phyloP scores from a whole-genome alignment of 2,329 filamentous ascomycete genomes.

The Trichophyton rubrum region DNA sequence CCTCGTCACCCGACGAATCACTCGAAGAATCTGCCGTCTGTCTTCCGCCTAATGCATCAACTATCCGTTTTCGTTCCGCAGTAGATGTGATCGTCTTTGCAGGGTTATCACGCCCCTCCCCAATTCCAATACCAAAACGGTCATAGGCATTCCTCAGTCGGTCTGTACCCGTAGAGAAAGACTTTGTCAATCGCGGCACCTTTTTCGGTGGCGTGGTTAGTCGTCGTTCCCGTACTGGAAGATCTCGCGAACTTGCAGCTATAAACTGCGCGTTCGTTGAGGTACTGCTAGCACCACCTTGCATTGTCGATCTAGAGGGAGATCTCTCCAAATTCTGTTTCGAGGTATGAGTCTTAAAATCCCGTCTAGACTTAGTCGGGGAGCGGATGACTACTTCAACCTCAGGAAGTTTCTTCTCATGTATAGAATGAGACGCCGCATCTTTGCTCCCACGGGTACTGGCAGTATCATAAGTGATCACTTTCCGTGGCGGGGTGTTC shows the following conservation, averaged over 20 bases:
- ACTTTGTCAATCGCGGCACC: conserved; percentile 7
- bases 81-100: conserved; percentile 8
- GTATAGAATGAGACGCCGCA: neutral
- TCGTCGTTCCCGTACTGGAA: neutral
- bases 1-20: conserved; percentile 1
- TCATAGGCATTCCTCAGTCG: neutral
- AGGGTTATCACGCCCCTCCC: neutral
- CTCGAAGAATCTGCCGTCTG: neutral
- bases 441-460: neutral
- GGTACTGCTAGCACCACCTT: neutral
- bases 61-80: conserved; percentile 23
- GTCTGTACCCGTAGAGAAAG: conserved; percentile 6
- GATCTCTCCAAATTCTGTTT: neutral
- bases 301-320: neutral
- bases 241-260: neutral
- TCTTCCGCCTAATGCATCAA: conserved; percentile 21
- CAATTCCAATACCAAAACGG: neutral
- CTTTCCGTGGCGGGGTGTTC: neutral
- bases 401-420: neutral
- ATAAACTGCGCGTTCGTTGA: neutral
- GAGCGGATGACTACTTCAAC: conserved; percentile 3
- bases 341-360: neutral
- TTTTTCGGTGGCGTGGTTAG: conserved; percentile 7
- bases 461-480: neutral
- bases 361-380: neutral